These are phyloP conservation scores for Penicillium pulvis DNA, from an alignment of 495 filamentous ascomycete species.

Conservation along the genomic window DNA sequence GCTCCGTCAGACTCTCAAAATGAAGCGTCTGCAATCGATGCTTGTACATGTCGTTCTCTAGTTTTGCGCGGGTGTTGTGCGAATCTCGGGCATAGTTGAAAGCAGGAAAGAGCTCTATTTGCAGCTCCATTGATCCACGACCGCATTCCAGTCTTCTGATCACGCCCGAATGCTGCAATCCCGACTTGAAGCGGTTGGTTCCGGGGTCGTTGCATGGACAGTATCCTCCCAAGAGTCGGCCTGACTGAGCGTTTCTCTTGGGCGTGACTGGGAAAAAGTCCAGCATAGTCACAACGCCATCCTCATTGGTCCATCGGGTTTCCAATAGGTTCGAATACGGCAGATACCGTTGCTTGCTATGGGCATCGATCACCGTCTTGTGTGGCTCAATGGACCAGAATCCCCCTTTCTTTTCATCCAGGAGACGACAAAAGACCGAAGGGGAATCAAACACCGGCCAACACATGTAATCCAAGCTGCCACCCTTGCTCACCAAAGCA, in stretches of 20 bases:
- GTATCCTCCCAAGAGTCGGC: conserved; percentile 36
- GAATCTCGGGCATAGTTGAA: conserved; percentile 65
- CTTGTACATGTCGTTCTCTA: conserved; percentile 32
- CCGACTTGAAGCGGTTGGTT: conserved; percentile 42
- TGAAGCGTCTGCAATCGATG: conserved; percentile 59
- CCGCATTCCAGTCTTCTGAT: conserved; percentile 72
- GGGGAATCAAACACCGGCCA: conserved; percentile 74
- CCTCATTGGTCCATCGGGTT: conserved; percentile 69
- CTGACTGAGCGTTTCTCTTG: conserved; percentile 24
- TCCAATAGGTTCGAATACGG: conserved; percentile 71
- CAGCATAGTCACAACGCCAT: conserved; percentile 67
- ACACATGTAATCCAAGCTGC: conserved; percentile 75
- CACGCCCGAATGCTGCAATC: conserved; percentile 45
- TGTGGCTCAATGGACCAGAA: conserved; percentile 61
- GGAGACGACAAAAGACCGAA: conserved; percentile 64
- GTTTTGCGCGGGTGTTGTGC: conserved; percentile 45
- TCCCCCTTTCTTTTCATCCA: conserved; percentile 72
- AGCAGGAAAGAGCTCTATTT: conserved; percentile 68
- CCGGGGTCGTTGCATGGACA: conserved; percentile 38
- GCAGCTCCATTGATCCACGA: conserved; percentile 60
- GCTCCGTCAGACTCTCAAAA: conserved; percentile 58
- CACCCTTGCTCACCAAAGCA: conserved; percentile 69
- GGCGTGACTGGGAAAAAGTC: conserved; percentile 66
- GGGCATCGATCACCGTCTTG: conserved; percentile 49
- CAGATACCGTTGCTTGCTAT: conserved; percentile 71